A percentile compares a stretch with the other conserved stretches of the same genome.
These are phyloP conservation scores for Penicillium paneum DNA, from an alignment of 2,329 filamentous ascomycete genomes.

Conservation along the genomic window DNA sequence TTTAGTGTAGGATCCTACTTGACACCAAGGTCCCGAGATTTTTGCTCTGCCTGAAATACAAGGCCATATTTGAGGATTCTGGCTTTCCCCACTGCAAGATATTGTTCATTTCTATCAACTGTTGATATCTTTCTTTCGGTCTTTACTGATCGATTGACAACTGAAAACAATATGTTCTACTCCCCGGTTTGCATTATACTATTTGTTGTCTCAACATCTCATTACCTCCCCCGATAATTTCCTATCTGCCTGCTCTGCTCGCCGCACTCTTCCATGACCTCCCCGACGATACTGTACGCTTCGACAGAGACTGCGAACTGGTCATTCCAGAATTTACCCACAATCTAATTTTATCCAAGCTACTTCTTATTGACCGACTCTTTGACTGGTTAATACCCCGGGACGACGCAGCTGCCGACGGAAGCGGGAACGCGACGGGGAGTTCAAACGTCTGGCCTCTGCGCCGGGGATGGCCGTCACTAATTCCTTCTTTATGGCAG, in stretches of 20 bases:
- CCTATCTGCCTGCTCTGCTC: not conserved
- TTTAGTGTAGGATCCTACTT: no score
- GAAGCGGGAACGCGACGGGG: conserved; percentile 24
- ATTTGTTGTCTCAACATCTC: not conserved
- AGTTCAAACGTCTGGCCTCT: conserved; percentile 12
- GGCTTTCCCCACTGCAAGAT: no score
- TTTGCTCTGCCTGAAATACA: no score
- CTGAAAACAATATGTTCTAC: no score
- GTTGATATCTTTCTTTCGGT: no score
- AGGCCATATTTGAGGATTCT: no score
- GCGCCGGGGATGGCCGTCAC: conserved; percentile 6
- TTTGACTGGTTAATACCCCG: conserved; percentile 28
- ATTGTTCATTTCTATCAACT: no score
- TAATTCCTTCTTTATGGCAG: not conserved
- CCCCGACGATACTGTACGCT: conserved; percentile 37
- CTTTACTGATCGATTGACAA: no score
- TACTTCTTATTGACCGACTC: conserved; percentile 36
- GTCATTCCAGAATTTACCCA: conserved; percentile 15
- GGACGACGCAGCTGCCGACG: conserved; percentile 23
- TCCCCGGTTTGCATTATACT: rapidly evolving
- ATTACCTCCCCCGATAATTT: no score
- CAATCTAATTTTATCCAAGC: conserved; percentile 12
- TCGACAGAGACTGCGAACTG: conserved; percentile 31
- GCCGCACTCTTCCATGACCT: not conserved
- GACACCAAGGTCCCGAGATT: no score